These are phyloP conservation scores for Erythrobasidium yunnanense DNA, from an alignment of 768 basidiomycete species.

Conservation along the genomic window DNA sequence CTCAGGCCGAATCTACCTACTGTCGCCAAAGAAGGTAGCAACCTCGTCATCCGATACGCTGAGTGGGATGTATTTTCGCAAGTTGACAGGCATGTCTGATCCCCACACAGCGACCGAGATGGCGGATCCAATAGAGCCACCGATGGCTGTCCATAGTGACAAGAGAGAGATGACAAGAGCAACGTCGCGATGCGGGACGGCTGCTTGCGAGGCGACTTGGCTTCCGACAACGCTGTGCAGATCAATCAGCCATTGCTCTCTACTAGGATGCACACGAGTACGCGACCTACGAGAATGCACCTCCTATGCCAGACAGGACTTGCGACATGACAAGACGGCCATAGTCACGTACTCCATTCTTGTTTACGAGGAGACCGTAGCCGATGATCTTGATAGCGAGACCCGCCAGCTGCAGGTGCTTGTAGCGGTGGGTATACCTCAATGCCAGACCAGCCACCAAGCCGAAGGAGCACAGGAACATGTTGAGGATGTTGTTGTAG, in stretches of 20 bases:
- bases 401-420: constrained; percentile 38
- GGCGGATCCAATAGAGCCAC: constrained; percentile 40
- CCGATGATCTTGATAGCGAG: constrained; percentile 37
- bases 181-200: constrained; percentile 43
- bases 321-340: constrained; percentile 38
- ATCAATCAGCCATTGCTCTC: not conserved
- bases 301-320: constrained; percentile 38
- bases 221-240: constrained; percentile 36
- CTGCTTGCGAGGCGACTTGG: constrained; percentile 41
- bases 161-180: constrained; percentile 41
- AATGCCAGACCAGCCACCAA: constrained; percentile 39
- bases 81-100: constrained; percentile 27
- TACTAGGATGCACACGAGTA: not conserved
- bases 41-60: constrained; percentile 37
- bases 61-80: constrained; percentile 37
- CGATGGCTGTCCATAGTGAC: constrained; percentile 40
- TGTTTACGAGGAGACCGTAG: constrained; percentile 32
- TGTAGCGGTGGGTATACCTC: constrained; percentile 41
- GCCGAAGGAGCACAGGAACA: constrained; percentile 38
- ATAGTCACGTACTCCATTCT: constrained; percentile 28
- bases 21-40: constrained; percentile 38
- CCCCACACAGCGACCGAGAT: constrained; percentile 41
- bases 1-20: too few species aligned
- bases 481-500: constrained; percentile 27
- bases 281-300: constrained; percentile 34